These are phyloP conservation scores for Bisporella sp. DNA, from an alignment of 2,329 filamentous ascomycete species.

Conservation along the genomic window DNA sequence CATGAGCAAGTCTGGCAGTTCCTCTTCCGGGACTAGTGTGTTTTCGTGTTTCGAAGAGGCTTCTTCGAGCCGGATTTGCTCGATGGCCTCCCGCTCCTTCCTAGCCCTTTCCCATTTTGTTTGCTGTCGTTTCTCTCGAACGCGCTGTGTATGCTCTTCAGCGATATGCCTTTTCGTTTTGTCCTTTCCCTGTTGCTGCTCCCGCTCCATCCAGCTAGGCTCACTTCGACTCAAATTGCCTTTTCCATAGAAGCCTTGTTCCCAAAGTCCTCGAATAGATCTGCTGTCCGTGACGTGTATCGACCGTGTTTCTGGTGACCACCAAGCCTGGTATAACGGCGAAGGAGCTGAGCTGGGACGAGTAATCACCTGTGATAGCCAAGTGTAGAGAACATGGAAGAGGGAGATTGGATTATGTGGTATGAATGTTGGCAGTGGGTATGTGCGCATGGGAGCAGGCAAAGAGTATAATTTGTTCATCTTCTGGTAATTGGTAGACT, in stretches of 20 bases:
- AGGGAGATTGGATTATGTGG: conserved; percentile 89
- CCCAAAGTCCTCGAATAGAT: conserved; percentile 79
- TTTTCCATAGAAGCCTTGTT: conserved; percentile 96
- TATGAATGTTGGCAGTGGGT: conserved; percentile 81
- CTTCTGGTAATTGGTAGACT: conserved; percentile 28
- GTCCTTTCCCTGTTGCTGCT: conserved; percentile 62
- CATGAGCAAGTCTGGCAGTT: not conserved
- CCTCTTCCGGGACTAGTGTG: not conserved
- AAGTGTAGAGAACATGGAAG: conserved; percentile 70
- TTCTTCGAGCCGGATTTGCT: conserved; percentile 50
- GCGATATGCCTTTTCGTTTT: conserved; percentile 54
- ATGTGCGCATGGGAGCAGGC: conserved; percentile 71
- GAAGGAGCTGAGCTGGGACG: conserved; percentile 58
- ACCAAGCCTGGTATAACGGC: conserved; percentile 63
- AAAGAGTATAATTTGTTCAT: conserved; percentile 73
- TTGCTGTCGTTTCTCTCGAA: conserved; percentile 73
- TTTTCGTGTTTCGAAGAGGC: not conserved
- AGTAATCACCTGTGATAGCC: conserved; percentile 64
- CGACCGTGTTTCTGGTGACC: conserved; percentile 74
- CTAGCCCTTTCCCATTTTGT: conserved; percentile 91
- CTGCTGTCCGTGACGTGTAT: conserved; percentile 74
- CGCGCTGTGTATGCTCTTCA: conserved; percentile 70
- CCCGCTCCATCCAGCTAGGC: conserved; percentile 82
- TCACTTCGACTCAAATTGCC: conserved; percentile 90
- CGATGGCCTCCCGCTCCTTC: conserved; percentile 76